These are phyloP conservation scores for Diaporthe ampelina DNA, from an alignment of 2,329 filamentous ascomycete species.

Conservation along the genomic window DNA sequence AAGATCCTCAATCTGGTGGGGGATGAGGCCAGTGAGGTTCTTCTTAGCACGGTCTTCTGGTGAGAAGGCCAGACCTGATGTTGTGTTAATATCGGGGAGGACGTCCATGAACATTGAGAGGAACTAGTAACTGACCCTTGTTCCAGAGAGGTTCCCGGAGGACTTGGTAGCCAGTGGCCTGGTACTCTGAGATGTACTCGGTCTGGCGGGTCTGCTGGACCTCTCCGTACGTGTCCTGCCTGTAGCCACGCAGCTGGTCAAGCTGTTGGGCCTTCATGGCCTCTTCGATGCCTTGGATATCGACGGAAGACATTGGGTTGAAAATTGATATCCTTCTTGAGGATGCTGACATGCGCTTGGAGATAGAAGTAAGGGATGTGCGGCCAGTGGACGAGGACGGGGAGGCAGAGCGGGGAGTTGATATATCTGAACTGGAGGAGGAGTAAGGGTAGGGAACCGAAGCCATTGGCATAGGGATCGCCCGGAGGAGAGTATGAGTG, in stretches of 20 bases:
- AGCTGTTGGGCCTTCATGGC: constrained; percentile 72
- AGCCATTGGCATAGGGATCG: constrained; percentile 56
- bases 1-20: constrained; percentile 73
- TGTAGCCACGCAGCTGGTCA: constrained; percentile 72
- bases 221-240: constrained; percentile 68
- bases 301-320: constrained; percentile 70
- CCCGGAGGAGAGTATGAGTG: constrained; percentile 41
- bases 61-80: constrained; percentile 72
- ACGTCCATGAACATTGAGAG: neutral
- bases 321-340: constrained; percentile 65
- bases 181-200: constrained; percentile 62
- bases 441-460: constrained; percentile 61
- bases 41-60: constrained; percentile 74
- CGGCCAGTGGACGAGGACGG: constrained; percentile 64
- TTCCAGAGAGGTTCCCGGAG: constrained; percentile 75
- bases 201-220: constrained; percentile 68
- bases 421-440: constrained; percentile 63
- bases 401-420: constrained; percentile 68
- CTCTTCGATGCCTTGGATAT: constrained; percentile 70
- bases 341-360: constrained; percentile 65
- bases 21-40: constrained; percentile 76
- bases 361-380: constrained; percentile 65
- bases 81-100: neutral
- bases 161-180: constrained; percentile 72
- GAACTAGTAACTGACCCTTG: constrained; percentile 64